A percentile compares a stretch with the other conserved stretches of the same genome.
Evolutionary conservation across 495 filamentous ascomycete species (phyloP).

Genomic region (Lasiosphaeria ovina): DNA sequence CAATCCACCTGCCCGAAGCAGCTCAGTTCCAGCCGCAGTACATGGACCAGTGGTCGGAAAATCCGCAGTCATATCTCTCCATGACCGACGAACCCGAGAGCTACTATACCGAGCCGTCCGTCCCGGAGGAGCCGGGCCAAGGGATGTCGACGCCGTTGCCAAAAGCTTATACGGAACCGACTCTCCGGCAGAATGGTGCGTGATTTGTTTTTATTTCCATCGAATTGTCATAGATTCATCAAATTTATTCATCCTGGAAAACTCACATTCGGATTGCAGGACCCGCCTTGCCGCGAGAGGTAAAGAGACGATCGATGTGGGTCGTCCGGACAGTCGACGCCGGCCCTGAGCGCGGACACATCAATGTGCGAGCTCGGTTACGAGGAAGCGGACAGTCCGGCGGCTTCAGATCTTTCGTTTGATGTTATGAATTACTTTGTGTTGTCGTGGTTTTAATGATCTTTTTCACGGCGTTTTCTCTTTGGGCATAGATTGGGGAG

Average conservation of each 20-base stretch:
- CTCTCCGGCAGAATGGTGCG: neutral
- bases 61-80: constrained; percentile 30
- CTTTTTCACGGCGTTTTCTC: no score
- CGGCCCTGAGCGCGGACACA: constrained; percentile 17
- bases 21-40: constrained; percentile 3
- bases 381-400: constrained; percentile 11
- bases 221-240: neutral
- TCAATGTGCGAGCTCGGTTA: constrained; percentile 27
- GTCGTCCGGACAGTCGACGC: constrained; percentile 28
- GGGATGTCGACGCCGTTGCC: neutral
- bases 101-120: neutral
- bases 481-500: no score
- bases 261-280: neutral
- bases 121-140: neutral
- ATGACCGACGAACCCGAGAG: constrained; percentile 27
- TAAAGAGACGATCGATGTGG: constrained; percentile 25
- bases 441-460: no score
- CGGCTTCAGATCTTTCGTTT: constrained; percentile 15
- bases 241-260: neutral
- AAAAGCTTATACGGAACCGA: constrained; percentile 11
- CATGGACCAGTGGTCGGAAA: constrained; percentile 22
- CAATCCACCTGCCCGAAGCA: constrained; percentile 17
- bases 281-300: constrained; percentile 2
- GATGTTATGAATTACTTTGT: neutral
- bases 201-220: neutral